A percentile compares a stretch with the other conserved stretches of the same genome.
These are phyloP conservation scores for Nosema muscidifuracis DNA, from an alignment of 371 early-diverging fungal genomes.

Conservation along the genomic window DNA sequence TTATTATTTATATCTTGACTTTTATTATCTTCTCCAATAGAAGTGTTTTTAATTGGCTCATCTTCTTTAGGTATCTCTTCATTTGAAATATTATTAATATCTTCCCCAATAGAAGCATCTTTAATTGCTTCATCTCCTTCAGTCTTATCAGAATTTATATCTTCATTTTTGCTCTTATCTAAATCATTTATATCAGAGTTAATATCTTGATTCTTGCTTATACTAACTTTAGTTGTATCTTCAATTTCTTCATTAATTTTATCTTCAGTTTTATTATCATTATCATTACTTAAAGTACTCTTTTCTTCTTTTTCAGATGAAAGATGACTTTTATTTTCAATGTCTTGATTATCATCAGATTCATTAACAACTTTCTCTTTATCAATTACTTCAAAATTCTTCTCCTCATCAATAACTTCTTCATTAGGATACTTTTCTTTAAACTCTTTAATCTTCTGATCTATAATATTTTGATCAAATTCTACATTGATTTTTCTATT, in stretches of 20 bases:
- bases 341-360: not conserved
- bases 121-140: not conserved
- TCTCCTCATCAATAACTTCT: not conserved
- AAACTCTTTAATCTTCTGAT: not conserved
- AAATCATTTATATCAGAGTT: no score
- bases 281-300: not conserved
- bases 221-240: not conserved
- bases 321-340: not conserved
- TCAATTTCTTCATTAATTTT: not conserved
- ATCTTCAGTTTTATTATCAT: not conserved
- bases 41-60: no score
- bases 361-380: not conserved
- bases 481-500: slow-evolving; percentile 1
- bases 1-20: no score
- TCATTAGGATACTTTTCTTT: not conserved
- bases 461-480: not conserved
- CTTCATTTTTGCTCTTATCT: not conserved
- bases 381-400: not conserved
- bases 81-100: no score
- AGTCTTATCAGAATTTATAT: not conserved
- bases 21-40: no score
- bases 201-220: not conserved
- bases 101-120: no score
- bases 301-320: not conserved
- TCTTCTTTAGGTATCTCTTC: no score